Conservation (phyloP, 225 moss, liverwort and hornwort genomes). For the Neckera pumila region DNA sequence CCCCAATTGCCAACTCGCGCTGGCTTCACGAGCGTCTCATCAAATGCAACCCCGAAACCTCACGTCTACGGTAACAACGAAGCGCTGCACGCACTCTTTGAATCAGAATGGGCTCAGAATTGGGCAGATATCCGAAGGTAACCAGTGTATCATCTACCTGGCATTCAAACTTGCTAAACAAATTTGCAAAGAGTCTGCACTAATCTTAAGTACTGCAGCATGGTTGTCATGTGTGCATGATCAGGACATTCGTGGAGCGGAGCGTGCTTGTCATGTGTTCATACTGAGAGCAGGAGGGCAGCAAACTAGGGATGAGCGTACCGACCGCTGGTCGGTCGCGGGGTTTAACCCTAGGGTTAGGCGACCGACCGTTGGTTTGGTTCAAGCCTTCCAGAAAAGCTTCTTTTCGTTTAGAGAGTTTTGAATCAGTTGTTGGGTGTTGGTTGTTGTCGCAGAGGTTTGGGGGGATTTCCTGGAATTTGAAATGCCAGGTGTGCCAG, state of each 20-base stretch:
- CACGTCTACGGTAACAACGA: background rate
- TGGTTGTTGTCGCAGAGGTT: background rate
- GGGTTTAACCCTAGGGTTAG: background rate
- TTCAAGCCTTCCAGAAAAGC: background rate
- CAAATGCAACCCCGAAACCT: background rate
- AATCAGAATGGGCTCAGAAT: background rate
- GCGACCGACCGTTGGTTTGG: constrained; percentile 16
- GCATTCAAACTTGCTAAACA: background rate
- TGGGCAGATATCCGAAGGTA: background rate
- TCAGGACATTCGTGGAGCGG: background rate
- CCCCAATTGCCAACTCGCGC: background rate
- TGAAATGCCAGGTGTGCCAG: constrained; percentile 86
- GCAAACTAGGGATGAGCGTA: background rate
- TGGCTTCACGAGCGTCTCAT: constrained; percentile 1
- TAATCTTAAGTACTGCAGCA: background rate
- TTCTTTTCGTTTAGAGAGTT: background rate
- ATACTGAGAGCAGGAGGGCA: background rate
- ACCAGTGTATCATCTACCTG: background rate
- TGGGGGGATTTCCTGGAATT: background rate
- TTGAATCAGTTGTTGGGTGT: background rate
- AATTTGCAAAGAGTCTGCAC: background rate
- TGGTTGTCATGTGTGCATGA: background rate
- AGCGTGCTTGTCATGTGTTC: background rate
- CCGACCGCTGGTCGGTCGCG: constrained; percentile 8
- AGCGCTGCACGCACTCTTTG: background rate